phyloP scores from a whole-genome alignment of 2,329 filamentous ascomycete genomes.

The Monilinia polystroma region DNA sequence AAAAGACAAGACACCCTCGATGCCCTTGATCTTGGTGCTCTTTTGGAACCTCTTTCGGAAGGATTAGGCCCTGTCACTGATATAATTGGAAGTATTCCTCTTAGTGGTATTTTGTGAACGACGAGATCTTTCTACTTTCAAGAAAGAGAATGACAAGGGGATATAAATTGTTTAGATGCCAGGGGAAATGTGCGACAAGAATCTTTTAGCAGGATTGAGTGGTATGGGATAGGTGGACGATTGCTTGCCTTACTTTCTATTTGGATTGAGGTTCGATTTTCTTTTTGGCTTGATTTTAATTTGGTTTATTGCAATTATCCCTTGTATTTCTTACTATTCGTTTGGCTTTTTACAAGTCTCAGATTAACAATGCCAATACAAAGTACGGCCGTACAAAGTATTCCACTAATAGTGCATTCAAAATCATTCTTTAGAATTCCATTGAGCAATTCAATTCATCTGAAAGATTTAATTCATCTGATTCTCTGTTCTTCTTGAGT shows the following conservation, averaged over 20 bases:
- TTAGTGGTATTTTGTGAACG: neutral
- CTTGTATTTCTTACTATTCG: neutral
- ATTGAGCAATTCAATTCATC: too few species aligned
- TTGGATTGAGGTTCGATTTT: neutral
- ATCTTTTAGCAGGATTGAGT: neutral
- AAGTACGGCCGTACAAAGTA: too few species aligned
- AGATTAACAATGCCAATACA: neutral
- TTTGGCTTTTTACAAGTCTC: neutral
- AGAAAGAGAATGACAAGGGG: neutral
- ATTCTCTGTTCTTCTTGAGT: neutral
- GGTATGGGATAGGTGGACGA: neutral
- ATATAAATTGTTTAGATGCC: too few species aligned
- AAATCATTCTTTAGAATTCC: too few species aligned
- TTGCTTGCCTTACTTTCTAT: neutral
- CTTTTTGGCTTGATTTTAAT: neutral
- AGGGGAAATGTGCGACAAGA: neutral
- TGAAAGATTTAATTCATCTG: too few species aligned
- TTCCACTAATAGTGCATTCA: too few species aligned
- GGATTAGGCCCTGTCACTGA: neutral
- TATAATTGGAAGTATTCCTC: too few species aligned
- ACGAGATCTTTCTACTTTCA: neutral
- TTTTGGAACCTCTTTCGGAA: neutral
- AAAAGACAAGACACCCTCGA: neutral
- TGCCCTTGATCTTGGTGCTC: neutral
- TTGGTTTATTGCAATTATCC: neutral